Evolutionary conservation across 805 yeast genomes (phyloP).

Genomic region (Suhomyces vadensis): DNA sequence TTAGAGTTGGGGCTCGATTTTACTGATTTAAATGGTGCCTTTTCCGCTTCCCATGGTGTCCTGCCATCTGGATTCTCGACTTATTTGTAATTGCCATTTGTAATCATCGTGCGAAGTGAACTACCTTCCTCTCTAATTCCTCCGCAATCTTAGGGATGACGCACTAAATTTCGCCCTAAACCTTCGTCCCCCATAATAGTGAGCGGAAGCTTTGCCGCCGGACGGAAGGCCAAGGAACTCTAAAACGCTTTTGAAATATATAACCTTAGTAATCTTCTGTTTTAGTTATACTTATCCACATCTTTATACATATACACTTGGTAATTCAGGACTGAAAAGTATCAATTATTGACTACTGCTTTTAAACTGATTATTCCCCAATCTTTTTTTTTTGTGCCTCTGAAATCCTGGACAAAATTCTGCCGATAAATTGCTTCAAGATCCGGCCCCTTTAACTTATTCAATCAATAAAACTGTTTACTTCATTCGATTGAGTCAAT

Average conservation of each 20-base stretch:
- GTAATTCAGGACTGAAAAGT: too few species aligned
- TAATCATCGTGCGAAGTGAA: not conserved
- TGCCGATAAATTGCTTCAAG: not conserved
- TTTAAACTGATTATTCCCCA: too few species aligned
- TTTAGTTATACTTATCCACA: not conserved
- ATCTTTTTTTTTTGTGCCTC: not conserved
- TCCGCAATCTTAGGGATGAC: constrained; percentile 1
- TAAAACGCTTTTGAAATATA: too few species aligned
- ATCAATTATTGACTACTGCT: too few species aligned
- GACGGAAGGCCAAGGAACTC: not conserved
- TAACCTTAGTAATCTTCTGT: not conserved
- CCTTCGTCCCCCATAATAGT: not conserved
- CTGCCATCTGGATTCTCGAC: too few species aligned
- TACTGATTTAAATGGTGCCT: too few species aligned
- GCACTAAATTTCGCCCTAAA: not conserved
- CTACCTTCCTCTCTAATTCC: constrained; percentile 1
- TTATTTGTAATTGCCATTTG: not conserved
- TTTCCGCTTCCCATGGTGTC: too few species aligned
- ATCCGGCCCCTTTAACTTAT: not conserved
- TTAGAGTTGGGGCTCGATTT: too few species aligned
- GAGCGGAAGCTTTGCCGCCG: not conserved
- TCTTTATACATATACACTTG: too few species aligned
- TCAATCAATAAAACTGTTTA: constrained; percentile 1
- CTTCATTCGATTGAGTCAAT: not conserved
- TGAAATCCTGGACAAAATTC: not conserved